Percentiles rank a stretch among this genome's conserved stretches.
These are phyloP conservation scores for Medicago truncatula DNA, from an alignment of 306 rosid species.

Conservation along the genomic window DNA sequence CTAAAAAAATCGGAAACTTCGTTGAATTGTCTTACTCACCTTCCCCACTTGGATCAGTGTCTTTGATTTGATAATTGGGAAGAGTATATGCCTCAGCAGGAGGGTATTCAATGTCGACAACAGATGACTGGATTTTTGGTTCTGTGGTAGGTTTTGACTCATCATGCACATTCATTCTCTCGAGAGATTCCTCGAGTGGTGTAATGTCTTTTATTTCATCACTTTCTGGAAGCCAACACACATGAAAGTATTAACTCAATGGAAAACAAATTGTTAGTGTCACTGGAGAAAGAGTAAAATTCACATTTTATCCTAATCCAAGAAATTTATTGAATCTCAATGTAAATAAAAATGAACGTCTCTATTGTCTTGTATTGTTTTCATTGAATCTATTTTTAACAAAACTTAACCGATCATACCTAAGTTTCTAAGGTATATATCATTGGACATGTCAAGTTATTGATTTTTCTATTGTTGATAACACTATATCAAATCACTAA, in stretches of 20 bases:
- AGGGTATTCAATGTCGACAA: slow-evolving; percentile 16
- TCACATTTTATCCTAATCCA: too few species aligned
- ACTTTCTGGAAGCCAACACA: slow-evolving; percentile 28
- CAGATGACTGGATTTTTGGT: background rate
- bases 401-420: too few species aligned
- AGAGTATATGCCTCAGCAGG: slow-evolving; percentile 18
- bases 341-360: background rate
- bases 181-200: slow-evolving; percentile 49
- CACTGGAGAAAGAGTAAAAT: background rate
- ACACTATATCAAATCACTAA: background rate
- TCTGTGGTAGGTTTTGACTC: slow-evolving; percentile 22
- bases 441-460: too few species aligned
- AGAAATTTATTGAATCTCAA: background rate
- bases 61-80: slow-evolving; percentile 48
- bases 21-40: slow-evolving; percentile 42
- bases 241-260: background rate
- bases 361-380: background rate
- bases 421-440: too few species aligned
- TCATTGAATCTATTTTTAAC: background rate
- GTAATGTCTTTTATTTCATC: slow-evolving; percentile 45
- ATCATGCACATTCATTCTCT: slow-evolving; percentile 48
- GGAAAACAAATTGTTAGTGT: background rate
- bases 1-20: background rate
- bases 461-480: too few species aligned
- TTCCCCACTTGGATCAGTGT: slow-evolving; percentile 47